These are phyloP conservation scores for Massarina eburnea DNA, from an alignment of 2,329 filamentous ascomycete genomes.

Conservation along the genomic window DNA sequence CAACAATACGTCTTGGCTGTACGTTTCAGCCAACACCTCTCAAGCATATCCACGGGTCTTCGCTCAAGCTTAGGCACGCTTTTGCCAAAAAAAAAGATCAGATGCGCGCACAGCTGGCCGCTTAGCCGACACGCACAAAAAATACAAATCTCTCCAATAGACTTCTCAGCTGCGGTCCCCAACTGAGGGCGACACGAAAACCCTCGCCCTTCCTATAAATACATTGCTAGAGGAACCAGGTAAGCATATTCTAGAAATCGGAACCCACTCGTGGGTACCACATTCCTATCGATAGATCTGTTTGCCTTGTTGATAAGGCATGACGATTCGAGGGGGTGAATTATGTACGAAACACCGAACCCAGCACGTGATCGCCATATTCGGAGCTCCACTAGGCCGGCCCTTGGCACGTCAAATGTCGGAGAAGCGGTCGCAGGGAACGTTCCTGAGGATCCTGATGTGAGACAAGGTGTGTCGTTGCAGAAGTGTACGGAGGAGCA, in stretches of 20 bases:
- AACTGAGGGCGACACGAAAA: neutral
- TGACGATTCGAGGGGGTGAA: conserved; percentile 11
- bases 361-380: conserved; percentile 7
- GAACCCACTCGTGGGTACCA: neutral
- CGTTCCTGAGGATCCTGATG: neutral
- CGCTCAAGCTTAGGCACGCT: neutral
- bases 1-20: neutral
- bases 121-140: neutral
- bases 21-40: conserved; percentile 3
- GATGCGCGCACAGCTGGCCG: too few species aligned
- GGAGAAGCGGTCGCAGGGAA: neutral
- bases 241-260: neutral
- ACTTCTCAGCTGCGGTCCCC: neutral
- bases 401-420: conserved; percentile 2
- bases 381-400: neutral
- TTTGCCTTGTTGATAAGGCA: conserved; percentile 12
- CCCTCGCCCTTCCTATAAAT: neutral
- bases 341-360: conserved; percentile 11
- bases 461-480: neutral
- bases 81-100: neutral
- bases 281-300: neutral
- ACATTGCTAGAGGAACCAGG: neutral
- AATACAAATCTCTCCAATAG: neutral
- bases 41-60: neutral
- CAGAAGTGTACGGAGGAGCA: neutral